Evolutionary conservation across 176 grass and related monocot species (phyloP).

Genomic region (Guadua angustifolia): DNA sequence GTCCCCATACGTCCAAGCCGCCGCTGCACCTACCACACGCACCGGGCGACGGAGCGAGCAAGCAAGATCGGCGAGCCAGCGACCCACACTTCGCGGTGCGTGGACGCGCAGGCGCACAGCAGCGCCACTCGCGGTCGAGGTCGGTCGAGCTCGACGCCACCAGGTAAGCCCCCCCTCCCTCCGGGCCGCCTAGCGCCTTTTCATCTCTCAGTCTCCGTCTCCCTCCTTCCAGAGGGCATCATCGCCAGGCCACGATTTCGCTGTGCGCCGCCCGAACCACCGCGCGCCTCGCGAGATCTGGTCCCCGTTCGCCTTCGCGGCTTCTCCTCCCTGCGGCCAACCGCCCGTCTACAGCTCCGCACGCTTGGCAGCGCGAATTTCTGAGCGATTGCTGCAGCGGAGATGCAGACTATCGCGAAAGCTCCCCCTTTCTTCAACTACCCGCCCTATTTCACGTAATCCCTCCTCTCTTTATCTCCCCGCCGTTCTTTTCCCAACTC

Average conservation of each 20-base stretch:
- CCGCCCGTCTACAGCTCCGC: background rate
- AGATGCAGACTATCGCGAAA: slow-evolving; percentile 64
- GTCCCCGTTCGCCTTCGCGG: background rate
- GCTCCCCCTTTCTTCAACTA: slow-evolving; percentile 90
- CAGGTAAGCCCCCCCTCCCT: no score
- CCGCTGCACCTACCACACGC: no score
- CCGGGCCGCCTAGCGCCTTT: no score
- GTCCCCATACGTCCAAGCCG: no score
- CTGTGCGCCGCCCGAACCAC: background rate
- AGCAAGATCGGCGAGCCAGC: no score
- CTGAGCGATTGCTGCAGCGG: background rate
- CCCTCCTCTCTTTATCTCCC: background rate
- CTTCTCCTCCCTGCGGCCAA: background rate
- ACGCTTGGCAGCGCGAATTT: background rate
- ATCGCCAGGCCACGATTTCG: background rate
- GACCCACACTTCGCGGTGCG: no score
- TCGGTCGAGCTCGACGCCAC: no score
- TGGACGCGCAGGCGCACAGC: no score
- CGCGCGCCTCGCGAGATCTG: background rate
- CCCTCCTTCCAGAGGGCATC: background rate
- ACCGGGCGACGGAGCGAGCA: no score
- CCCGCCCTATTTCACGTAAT: slow-evolving; percentile 94
- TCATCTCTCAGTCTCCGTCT: background rate
- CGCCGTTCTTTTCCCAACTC: no score
- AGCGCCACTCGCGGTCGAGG: no score